phyloP scores from a whole-genome alignment of 1,139 yeast species.

The Taphrina flavorubra region DNA sequence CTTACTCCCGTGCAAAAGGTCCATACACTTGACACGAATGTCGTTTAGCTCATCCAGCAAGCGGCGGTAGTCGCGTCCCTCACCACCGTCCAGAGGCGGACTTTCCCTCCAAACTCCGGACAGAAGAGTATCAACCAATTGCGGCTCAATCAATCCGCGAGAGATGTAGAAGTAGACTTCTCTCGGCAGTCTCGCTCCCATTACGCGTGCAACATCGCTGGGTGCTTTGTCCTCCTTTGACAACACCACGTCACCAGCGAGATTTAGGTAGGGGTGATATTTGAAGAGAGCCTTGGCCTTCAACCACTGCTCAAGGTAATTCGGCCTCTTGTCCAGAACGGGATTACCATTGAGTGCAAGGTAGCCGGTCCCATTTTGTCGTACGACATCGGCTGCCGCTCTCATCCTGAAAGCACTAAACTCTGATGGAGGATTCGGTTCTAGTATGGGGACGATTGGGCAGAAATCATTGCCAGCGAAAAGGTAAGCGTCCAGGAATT shows the following conservation, averaged over 20 bases:
- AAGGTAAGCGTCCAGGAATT: conserved; percentile 57
- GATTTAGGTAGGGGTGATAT: conserved; percentile 72
- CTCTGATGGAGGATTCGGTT: conserved; percentile 51
- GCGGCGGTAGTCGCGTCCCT: conserved; percentile 57
- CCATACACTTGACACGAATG: conserved; percentile 65
- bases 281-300: conserved; percentile 55
- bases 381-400: conserved; percentile 56
- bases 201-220: conserved; percentile 76
- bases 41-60: conserved; percentile 61
- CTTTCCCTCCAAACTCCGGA: conserved; percentile 69
- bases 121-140: conserved; percentile 69
- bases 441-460: conserved; percentile 66
- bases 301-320: conserved; percentile 55
- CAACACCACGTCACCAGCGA: conserved; percentile 71
- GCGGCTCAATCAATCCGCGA: conserved; percentile 72
- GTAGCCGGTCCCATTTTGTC: conserved; percentile 57
- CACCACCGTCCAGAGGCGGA: conserved; percentile 73
- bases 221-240: conserved; percentile 61
- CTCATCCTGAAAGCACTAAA: conserved; percentile 51
- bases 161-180: conserved; percentile 84
- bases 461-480: conserved; percentile 81
- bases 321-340: conserved; percentile 47
- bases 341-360: conserved; percentile 49
- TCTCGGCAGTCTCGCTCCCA: conserved; percentile 85
- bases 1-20: conserved; percentile 63